Conservation (phyloP, 2,329 filamentous ascomycete genomes). For the Knufia petricola region DNA sequence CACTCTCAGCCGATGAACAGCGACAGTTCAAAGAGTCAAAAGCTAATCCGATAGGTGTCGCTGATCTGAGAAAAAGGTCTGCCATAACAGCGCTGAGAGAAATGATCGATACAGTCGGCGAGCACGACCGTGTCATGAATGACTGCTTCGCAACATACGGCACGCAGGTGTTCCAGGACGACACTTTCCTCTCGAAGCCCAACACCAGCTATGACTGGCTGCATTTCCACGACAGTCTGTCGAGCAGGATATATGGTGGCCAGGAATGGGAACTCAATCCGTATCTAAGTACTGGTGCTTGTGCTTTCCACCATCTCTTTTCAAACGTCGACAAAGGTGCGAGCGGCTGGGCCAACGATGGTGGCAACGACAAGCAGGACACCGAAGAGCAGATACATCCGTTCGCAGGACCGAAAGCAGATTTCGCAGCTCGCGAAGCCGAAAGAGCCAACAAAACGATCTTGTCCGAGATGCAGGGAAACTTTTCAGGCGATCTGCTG, state of each 20-base stretch:
- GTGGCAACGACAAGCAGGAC: conserved; percentile 30
- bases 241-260: conserved; percentile 64
- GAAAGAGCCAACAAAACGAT: conserved; percentile 67
- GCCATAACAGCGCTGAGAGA: conserved; percentile 51
- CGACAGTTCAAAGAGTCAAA: conserved; percentile 30
- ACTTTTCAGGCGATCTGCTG: conserved; percentile 60
- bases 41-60: conserved; percentile 42
- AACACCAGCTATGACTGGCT: conserved; percentile 86
- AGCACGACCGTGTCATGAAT: conserved; percentile 51
- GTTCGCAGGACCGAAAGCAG: conserved; percentile 72
- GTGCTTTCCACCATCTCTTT: conserved; percentile 88
- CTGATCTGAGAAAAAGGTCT: conserved; percentile 49
- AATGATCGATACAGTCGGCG: conserved; percentile 53
- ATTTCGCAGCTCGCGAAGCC: conserved; percentile 71
- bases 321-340: conserved; percentile 54
- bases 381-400: conserved; percentile 46
- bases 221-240: conserved; percentile 79
- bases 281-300: conserved; percentile 75
- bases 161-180: conserved; percentile 81
- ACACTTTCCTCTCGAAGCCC: conserved; percentile 81
- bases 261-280: conserved; percentile 89
- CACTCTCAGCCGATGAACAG: conserved; percentile 27
- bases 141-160: conserved; percentile 83
- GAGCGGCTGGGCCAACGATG: conserved; percentile 33
- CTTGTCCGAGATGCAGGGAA: conserved; percentile 62